Evolutionary conservation across 495 filamentous ascomycete genomes (phyloP).

Genomic region (Neurospora sp.): DNA sequence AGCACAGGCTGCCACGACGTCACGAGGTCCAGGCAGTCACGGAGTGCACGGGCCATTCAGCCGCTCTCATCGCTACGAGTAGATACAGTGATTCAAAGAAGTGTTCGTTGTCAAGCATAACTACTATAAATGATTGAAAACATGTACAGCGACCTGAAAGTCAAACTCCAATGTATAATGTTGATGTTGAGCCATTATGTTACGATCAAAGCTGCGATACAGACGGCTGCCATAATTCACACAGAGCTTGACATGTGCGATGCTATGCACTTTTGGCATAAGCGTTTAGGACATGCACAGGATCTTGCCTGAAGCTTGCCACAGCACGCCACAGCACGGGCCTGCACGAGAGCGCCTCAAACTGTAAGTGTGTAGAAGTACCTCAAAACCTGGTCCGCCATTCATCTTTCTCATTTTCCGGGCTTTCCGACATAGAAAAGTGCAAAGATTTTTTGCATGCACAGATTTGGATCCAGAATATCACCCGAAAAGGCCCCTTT

Average conservation of each 20-base stretch:
- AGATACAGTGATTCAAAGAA: neutral
- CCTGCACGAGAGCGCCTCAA: neutral
- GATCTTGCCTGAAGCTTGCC: neutral
- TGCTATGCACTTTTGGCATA: neutral
- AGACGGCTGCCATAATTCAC: neutral
- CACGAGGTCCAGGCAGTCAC: conserved; percentile 9
- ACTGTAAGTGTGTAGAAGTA: neutral
- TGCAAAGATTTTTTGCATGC: neutral
- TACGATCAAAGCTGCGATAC: neutral
- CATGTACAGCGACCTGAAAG: neutral
- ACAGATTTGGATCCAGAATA: neutral
- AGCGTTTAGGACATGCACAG: neutral
- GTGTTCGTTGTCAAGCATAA: neutral
- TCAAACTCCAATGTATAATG: neutral
- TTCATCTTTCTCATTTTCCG: too few species aligned
- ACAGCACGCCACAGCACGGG: neutral
- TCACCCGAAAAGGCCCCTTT: neutral
- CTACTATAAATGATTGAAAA: neutral
- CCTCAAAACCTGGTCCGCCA: neutral
- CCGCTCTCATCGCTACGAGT: neutral
- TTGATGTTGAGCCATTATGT: neutral
- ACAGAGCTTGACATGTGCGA: neutral
- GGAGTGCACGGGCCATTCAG: neutral
- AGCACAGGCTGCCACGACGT: conserved; percentile 12
- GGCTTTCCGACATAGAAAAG: too few species aligned